phyloP scores from a whole-genome alignment of 257 asterid species.

The Capsicum chinense region DNA sequence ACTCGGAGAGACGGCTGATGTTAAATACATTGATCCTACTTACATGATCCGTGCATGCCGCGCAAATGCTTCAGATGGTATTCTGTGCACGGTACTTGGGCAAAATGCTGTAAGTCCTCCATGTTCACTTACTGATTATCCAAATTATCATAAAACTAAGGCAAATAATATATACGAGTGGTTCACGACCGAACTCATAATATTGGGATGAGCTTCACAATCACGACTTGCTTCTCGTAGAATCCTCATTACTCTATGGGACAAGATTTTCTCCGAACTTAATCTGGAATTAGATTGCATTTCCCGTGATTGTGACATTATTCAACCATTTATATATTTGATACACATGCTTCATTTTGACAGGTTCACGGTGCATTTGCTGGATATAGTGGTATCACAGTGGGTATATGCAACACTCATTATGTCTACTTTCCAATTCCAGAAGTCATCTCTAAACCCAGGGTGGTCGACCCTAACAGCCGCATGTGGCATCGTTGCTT shows the following conservation, averaged over 20 bases:
- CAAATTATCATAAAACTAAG: no score
- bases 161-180: no score
- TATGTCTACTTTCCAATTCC: slow-evolving; percentile 91
- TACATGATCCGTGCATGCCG: slow-evolving; percentile 99
- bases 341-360: not conserved
- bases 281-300: not conserved
- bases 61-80: slow-evolving; percentile 97
- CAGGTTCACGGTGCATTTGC: slow-evolving; percentile 99
- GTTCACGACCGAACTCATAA: no score
- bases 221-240: no score
- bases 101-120: slow-evolving; percentile 89
- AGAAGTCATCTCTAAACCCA: slow-evolving; percentile 79
- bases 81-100: slow-evolving; percentile 94
- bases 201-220: no score
- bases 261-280: no score
- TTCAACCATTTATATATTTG: not conserved
- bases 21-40: slow-evolving; percentile 94
- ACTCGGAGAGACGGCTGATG: slow-evolving; percentile 76
- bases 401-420: slow-evolving; percentile 93
- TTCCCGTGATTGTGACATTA: not conserved
- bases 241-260: no score
- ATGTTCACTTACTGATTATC: no score
- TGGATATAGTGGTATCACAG: slow-evolving; percentile 94
- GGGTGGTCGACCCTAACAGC: slow-evolving; percentile 78
- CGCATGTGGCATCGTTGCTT: slow-evolving; percentile 99